Evolutionary conservation across 2,329 filamentous ascomycete genomes (phyloP).

Genomic region (Talaromyces sp.): DNA sequence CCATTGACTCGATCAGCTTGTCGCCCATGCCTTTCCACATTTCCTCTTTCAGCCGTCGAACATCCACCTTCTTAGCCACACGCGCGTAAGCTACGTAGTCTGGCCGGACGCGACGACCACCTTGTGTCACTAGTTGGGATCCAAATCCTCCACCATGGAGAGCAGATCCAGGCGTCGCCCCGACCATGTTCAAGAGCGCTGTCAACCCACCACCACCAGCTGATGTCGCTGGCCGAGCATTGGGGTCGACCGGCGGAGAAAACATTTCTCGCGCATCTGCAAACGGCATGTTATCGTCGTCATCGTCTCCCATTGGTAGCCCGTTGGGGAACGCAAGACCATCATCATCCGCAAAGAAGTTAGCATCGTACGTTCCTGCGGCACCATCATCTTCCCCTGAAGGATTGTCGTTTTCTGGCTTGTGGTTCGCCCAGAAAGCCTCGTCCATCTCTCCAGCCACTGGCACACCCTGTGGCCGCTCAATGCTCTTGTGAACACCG

Average conservation of each 20-base stretch:
- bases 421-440: conserved; percentile 78
- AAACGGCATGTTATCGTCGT: conserved; percentile 44
- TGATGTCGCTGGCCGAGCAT: conserved; percentile 27
- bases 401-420: conserved; percentile 49
- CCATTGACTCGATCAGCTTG: conserved; percentile 30
- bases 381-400: conserved; percentile 46
- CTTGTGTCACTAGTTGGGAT: conserved; percentile 58
- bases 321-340: conserved; percentile 44
- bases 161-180: conserved; percentile 32
- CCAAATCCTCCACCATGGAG: conserved; percentile 54
- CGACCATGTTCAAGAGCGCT: conserved; percentile 39
- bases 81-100: conserved; percentile 63
- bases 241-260: conserved; percentile 32
- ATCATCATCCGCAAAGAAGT: conserved; percentile 84
- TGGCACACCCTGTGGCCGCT: conserved; percentile 45
- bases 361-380: conserved; percentile 83
- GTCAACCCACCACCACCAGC: conserved; percentile 31
- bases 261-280: conserved; percentile 47
- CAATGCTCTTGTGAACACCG: conserved; percentile 37
- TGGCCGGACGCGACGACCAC: conserved; percentile 51
- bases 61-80: conserved; percentile 63
- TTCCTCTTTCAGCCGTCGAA: conserved; percentile 59
- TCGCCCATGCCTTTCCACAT: conserved; percentile 60
- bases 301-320: conserved; percentile 41
- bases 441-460: conserved; percentile 82